These are phyloP conservation scores for Blepharisma stoltei DNA, from an alignment of 73 alveolate genomes.

Conservation along the genomic window DNA sequence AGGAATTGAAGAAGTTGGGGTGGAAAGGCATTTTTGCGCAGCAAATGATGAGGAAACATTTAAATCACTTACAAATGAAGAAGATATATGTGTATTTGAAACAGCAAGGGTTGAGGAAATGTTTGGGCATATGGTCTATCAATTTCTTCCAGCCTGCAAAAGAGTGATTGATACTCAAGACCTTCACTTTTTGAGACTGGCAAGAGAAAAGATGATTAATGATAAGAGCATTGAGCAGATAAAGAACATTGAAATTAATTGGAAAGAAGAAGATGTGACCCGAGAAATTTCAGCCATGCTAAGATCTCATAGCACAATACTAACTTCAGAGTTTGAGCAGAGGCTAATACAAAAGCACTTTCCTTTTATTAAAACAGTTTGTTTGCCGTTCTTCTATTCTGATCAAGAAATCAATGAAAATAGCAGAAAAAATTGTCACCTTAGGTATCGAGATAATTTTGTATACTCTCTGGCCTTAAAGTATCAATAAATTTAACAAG, in stretches of 20 bases:
- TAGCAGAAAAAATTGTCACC: not conserved
- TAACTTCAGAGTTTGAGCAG: slow-evolving; percentile 39
- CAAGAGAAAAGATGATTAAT: slow-evolving; percentile 28
- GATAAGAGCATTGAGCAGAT: not conserved
- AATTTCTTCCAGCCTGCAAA: slow-evolving; percentile 38
- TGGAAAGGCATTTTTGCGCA: not conserved
- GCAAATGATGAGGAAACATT: not conserved
- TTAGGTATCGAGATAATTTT: slow-evolving; percentile 35
- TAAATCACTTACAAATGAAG: slow-evolving; percentile 17
- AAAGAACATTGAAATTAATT: not conserved
- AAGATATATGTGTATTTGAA: slow-evolving; percentile 37
- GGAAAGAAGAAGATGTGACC: slow-evolving; percentile 26
- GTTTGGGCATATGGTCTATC: slow-evolving; percentile 38
- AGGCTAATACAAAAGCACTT: slow-evolving; percentile 18
- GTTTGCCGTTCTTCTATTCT: slow-evolving; percentile 39
- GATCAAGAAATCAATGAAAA: slow-evolving; percentile 23
- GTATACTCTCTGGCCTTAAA: too few species aligned
- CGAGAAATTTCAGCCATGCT: slow-evolving; percentile 25
- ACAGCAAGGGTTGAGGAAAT: slow-evolving; percentile 38
- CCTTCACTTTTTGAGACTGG: slow-evolving; percentile 36
- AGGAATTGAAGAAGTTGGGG: not conserved
- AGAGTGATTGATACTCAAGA: slow-evolving; percentile 40
- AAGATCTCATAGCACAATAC: slow-evolving; percentile 36
- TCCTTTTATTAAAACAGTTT: slow-evolving; percentile 26
- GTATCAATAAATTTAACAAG: too few species aligned